Evolutionary conservation across 768 basidiomycete species (phyloP).

Genomic region (Collybiopsis confluens): DNA sequence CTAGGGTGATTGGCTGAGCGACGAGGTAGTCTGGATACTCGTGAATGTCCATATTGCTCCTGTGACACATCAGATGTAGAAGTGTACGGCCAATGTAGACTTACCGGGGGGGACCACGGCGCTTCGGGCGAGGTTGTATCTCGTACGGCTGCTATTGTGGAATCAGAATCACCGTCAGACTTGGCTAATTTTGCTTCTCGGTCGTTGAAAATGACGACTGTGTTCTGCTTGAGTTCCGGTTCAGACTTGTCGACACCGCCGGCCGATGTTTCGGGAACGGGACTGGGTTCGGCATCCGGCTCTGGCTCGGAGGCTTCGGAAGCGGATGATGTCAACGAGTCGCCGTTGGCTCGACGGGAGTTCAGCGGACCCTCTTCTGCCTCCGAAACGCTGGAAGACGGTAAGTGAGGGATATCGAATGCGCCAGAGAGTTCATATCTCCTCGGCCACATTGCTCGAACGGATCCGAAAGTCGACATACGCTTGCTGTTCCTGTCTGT

Average conservation of each 20-base stretch:
- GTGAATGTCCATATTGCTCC: constrained; percentile 22
- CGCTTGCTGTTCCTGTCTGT: constrained; percentile 49
- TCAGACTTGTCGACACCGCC: constrained; percentile 8
- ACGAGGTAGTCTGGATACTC: constrained; percentile 61
- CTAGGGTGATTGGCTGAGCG: constrained; percentile 51
- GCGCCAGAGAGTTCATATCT: constrained; percentile 51
- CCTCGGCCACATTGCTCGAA: constrained; percentile 70
- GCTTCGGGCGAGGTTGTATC: constrained; percentile 11
- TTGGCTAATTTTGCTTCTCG: constrained; percentile 26
- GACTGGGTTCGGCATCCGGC: constrained; percentile 22
- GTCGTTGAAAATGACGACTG: background rate
- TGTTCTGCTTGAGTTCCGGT: background rate
- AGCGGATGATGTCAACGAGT: constrained; percentile 62
- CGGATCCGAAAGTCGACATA: constrained; percentile 62
- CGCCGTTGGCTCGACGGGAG: constrained; percentile 44
- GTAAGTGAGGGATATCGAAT: constrained; percentile 49
- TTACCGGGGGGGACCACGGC: constrained; percentile 21
- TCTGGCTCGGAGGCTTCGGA: constrained; percentile 72
- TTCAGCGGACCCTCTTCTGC: constrained; percentile 58
- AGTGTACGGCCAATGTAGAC: constrained; percentile 7
- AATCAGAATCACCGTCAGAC: constrained; percentile 77
- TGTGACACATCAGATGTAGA: constrained; percentile 4
- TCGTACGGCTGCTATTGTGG: constrained; percentile 65
- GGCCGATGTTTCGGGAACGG: background rate
- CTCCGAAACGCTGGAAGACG: constrained; percentile 70